Evolutionary conservation across 1,139 yeast genomes (phyloP).

Genomic region (Saccharomycopsis crataegensis): DNA sequence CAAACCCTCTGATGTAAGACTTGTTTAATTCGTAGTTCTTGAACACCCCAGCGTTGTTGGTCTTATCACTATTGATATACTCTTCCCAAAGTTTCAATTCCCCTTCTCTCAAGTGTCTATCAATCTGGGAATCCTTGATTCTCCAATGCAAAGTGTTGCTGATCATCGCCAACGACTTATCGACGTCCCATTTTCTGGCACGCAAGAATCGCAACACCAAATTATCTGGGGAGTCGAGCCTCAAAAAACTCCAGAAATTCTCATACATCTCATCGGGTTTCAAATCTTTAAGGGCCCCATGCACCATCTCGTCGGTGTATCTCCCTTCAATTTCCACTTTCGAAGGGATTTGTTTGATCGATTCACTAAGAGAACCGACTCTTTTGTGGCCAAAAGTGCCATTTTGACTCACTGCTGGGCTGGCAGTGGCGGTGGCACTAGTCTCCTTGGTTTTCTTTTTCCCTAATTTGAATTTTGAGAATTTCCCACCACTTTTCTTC

Average conservation of each 20-base stretch:
- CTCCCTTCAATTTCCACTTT: conserved; percentile 26
- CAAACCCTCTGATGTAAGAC: conserved; percentile 59
- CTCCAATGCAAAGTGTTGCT: conserved; percentile 69
- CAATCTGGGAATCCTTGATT: conserved; percentile 46
- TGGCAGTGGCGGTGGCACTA: background rate
- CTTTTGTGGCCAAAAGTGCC: conserved; percentile 3
- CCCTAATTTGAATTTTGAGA: conserved; percentile 5
- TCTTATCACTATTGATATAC: conserved; percentile 26
- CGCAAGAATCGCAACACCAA: conserved; percentile 56
- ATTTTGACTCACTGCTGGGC: background rate
- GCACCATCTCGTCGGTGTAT: conserved; percentile 27
- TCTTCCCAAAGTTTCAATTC: conserved; percentile 39
- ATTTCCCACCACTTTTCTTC: background rate
- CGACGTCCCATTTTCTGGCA: conserved; percentile 69
- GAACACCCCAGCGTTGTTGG: conserved; percentile 36
- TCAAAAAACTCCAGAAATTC: conserved; percentile 49
- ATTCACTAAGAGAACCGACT: conserved; percentile 14
- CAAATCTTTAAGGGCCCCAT: conserved; percentile 32
- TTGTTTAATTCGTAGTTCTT: conserved; percentile 49
- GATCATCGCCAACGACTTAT: conserved; percentile 57
- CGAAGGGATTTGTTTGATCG: conserved; percentile 22
- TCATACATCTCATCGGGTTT: conserved; percentile 38
- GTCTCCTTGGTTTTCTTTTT: background rate
- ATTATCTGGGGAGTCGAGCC: conserved; percentile 68
- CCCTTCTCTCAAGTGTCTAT: conserved; percentile 50